phyloP scores from a whole-genome alignment of 441 rosid species.

The Kokia cookei region DNA sequence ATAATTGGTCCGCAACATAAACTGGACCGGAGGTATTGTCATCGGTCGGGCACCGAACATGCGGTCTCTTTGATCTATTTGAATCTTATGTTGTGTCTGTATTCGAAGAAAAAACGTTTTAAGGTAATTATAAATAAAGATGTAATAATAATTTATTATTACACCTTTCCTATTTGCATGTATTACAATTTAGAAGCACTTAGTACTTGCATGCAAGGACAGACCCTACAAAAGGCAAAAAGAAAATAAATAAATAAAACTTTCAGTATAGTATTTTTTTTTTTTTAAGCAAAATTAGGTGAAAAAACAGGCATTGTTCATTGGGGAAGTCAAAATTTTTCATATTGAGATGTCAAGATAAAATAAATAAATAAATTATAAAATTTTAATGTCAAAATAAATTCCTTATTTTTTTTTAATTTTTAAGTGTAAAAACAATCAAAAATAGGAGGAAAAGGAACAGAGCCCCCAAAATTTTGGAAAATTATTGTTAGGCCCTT shows the following conservation, averaged over 20 bases:
- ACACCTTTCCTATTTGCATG: background rate
- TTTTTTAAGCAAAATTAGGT: background rate
- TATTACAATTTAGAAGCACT: background rate
- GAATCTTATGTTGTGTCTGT: constrained; percentile 91
- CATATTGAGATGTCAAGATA: no score
- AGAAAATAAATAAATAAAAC: background rate
- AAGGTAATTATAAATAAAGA: no score
- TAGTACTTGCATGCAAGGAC: constrained; percentile 95
- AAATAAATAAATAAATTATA: no score
- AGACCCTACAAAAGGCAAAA: constrained; percentile 57
- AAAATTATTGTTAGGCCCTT: no score
- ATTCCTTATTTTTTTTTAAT: no score
- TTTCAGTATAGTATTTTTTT: constrained; percentile 16
- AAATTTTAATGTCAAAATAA: no score
- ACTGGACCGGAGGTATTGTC: constrained; percentile 77
- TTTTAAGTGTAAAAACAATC: no score
- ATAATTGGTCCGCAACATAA: constrained; percentile 77
- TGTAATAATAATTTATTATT: no score
- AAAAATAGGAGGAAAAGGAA: no score
- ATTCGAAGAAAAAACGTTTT: background rate
- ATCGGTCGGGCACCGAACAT: constrained; percentile 65
- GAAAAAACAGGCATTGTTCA: background rate
- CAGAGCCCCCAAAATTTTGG: no score
- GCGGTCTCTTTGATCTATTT: constrained; percentile 96
- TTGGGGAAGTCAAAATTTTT: no score